phyloP scores from a whole-genome alignment of 2,329 filamentous ascomycete species.

The Cladosporium halotolerans region DNA sequence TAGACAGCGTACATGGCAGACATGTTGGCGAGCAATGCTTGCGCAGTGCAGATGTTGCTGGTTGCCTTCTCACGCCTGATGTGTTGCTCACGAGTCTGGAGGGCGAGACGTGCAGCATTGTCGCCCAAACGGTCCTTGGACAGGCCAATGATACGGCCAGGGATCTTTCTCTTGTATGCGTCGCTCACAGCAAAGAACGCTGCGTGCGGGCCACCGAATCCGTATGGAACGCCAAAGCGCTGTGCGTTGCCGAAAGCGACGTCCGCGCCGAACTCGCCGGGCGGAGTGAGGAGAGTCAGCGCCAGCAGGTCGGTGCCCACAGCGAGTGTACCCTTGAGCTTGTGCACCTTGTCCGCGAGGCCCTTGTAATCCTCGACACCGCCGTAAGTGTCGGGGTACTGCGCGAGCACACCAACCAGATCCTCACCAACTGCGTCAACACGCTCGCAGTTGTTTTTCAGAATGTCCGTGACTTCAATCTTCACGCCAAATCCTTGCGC shows the following conservation, averaged over 20 bases:
- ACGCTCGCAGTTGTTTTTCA: conserved; percentile 56
- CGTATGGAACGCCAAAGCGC: conserved; percentile 84
- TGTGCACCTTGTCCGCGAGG: conserved; percentile 71
- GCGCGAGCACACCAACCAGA: conserved; percentile 82
- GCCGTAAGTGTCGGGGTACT: conserved; percentile 88
- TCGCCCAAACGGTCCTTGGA: conserved; percentile 85
- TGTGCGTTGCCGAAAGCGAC: conserved; percentile 92
- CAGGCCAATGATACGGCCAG: conserved; percentile 80
- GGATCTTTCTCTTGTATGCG: conserved; percentile 90
- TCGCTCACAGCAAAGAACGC: conserved; percentile 92
- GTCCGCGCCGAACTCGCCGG: conserved; percentile 90
- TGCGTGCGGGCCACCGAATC: conserved; percentile 89
- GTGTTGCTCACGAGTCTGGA: conserved; percentile 93
- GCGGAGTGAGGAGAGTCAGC: conserved; percentile 78
- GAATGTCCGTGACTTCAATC: conserved; percentile 65
- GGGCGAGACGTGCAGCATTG: conserved; percentile 71
- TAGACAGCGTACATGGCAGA: conserved; percentile 91
- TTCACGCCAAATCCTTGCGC: conserved; percentile 88
- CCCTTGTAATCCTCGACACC: conserved; percentile 67
- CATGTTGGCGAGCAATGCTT: conserved; percentile 92
- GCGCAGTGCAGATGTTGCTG: conserved; percentile 94
- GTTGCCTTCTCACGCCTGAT: conserved; percentile 95
- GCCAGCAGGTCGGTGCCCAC: conserved; percentile 87
- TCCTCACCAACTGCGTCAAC: conserved; percentile 72
- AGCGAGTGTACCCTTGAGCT: conserved; percentile 70